Base-by-base conservation (phyloP, 495 filamentous ascomycete species). In the Neurospora sp. region DNA sequence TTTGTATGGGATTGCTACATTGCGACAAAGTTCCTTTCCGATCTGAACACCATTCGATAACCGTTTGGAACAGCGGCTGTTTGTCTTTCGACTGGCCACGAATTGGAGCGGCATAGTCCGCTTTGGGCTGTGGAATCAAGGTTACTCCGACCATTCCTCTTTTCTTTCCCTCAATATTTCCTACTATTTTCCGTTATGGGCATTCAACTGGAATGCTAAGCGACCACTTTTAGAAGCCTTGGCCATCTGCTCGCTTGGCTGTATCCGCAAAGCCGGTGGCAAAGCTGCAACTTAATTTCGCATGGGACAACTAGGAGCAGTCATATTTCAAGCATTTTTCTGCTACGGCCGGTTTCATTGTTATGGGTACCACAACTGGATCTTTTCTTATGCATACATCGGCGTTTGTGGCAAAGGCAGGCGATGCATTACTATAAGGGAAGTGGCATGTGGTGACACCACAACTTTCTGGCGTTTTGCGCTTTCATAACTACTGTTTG, bases 1-100 rank as follows among this genome's bases (percentile, higher is more conserved):
- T 42, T 75, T 74, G 73, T 75, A 69, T 70, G 70, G 71, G 74
- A 72, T 72, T 69, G 72, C 70, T 69, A 75, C 40, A 75, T 75
- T 74, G 74, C 71, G 37, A 35, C 62, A 46, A 62, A 35, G 39
- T 38, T 69, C 10, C 18, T 41, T 72, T 39, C 39, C 70, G 31
- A 73, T 75, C 35, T 73, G 71, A 62, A 62, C 71, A 78, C 75
- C 75, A 27, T 73, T 76, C 70, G 44, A 73, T 27, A 46, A 41
- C 73, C 59, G 41, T 35, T 76, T 74, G 62, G 75, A 46, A 75
- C 54, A 66, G 54, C 54, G 27, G 54, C 27, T 12, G 23, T 20
- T 66, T 37, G 54, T 66, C 54, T 66, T 66, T 66, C 27, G 54
- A 66, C 14, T 66, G 27, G 54, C 27, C 54, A 66, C 54, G 8